These are phyloP conservation scores for Rhizopogon salebrosus DNA, from an alignment of 768 basidiomycete species.

Conservation along the genomic window DNA sequence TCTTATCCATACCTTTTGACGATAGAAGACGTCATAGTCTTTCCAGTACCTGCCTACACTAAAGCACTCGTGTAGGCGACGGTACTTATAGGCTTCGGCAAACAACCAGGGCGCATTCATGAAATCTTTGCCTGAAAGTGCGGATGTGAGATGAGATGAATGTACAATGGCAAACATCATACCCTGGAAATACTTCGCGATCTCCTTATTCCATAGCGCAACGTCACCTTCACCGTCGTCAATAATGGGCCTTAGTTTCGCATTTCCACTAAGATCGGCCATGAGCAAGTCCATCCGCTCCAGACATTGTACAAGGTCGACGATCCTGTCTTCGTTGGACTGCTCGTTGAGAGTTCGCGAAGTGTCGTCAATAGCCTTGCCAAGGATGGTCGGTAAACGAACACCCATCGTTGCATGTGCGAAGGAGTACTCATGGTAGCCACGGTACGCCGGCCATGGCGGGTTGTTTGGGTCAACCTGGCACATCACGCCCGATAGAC, in stretches of 20 bases:
- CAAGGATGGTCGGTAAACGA: conserved; percentile 91
- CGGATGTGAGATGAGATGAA: background rate
- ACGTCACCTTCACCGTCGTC: conserved; percentile 93
- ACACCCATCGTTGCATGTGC: conserved; percentile 93
- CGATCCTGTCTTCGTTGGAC: conserved; percentile 74
- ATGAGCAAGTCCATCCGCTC: conserved; percentile 88
- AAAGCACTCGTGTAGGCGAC: conserved; percentile 90
- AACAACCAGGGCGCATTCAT: conserved; percentile 98
- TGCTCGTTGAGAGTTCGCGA: conserved; percentile 85
- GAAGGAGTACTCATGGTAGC: conserved; percentile 79
- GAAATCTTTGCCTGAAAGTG: conserved; percentile 66
- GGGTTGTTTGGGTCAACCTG: conserved; percentile 82
- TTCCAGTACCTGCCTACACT: conserved; percentile 86
- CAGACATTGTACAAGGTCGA: conserved; percentile 82
- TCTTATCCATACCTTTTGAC: conserved; percentile 64
- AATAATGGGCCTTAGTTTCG: conserved; percentile 79
- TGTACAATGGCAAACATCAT: conserved; percentile 1
- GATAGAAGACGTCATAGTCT: conserved; percentile 91
- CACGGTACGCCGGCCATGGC: conserved; percentile 76
- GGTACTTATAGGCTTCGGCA: conserved; percentile 92
- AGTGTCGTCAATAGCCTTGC: conserved; percentile 92
- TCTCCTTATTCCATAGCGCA: conserved; percentile 95
- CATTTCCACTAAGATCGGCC: conserved; percentile 79
- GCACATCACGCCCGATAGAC: background rate
- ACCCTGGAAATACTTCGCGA: conserved; percentile 91